phyloP scores from a whole-genome alignment of 768 basidiomycete genomes.

The Mycena alexandri region DNA sequence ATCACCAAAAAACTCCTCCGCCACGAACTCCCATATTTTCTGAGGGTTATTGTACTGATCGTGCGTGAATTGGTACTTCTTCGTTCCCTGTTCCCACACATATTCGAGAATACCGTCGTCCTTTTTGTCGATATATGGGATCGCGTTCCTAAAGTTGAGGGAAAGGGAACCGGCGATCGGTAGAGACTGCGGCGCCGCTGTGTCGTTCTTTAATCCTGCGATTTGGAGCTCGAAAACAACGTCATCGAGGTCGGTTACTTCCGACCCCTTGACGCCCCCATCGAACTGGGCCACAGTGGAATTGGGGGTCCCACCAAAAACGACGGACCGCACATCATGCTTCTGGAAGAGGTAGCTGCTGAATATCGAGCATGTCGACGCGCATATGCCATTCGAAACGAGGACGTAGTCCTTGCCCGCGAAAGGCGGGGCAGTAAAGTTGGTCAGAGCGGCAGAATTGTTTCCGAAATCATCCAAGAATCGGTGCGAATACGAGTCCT shows the following conservation, averaged over 20 bases:
- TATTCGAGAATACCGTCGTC: constrained; percentile 32
- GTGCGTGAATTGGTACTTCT: constrained; percentile 33
- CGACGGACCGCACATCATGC: constrained; percentile 32
- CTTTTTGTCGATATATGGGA: constrained; percentile 24
- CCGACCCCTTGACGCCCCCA: constrained; percentile 33
- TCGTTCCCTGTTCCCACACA: constrained; percentile 29
- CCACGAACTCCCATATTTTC: constrained; percentile 35
- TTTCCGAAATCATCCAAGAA: constrained; percentile 36
- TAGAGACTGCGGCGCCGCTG: constrained; percentile 25
- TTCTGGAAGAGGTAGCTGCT: constrained; percentile 36
- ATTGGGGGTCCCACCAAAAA: constrained; percentile 20
- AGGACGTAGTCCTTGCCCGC: constrained; percentile 31
- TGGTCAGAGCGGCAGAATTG: constrained; percentile 28
- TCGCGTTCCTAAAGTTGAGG: constrained; percentile 29
- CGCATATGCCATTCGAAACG: constrained; percentile 35
- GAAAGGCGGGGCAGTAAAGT: constrained; percentile 34
- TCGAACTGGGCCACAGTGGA: constrained; percentile 29
- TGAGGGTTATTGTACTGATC: constrained; percentile 31
- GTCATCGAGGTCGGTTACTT: constrained; percentile 21
- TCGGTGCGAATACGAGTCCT: constrained; percentile 30
- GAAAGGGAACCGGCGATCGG: constrained; percentile 22
- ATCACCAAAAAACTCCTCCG: constrained; percentile 31
- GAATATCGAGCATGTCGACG: constrained; percentile 35
- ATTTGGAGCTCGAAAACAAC: constrained; percentile 26
- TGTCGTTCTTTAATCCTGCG: constrained; percentile 26